Evolutionary conservation across 129 eudicot genomes (phyloP).

Genomic region (Pulicaria dysenterica): DNA sequence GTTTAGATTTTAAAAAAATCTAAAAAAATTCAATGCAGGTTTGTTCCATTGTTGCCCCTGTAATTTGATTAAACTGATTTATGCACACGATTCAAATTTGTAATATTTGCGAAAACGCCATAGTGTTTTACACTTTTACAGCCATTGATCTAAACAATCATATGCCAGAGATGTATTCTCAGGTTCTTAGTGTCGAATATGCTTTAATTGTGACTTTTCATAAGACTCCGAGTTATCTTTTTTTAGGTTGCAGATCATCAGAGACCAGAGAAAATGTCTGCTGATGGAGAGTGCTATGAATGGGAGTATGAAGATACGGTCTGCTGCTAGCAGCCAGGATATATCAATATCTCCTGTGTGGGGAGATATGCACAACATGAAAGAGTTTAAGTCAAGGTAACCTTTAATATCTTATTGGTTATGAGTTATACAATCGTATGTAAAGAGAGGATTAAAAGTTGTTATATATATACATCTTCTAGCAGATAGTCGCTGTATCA

Average conservation of each 20-base stretch:
- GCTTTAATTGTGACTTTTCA: neutral
- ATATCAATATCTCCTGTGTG: conserved; percentile 10
- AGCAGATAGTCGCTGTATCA: conserved; percentile 2
- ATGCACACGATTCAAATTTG: neutral
- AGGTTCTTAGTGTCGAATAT: neutral
- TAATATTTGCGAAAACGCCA: neutral
- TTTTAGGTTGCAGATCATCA: neutral
- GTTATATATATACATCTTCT: conserved; percentile 2
- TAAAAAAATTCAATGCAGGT: neutral
- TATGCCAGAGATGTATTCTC: neutral
- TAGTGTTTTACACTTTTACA: no score
- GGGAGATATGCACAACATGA: neutral
- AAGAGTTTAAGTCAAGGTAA: conserved; percentile 5
- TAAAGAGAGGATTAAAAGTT: conserved; percentile 1
- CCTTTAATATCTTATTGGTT: conserved; percentile 9
- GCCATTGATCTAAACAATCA: no score
- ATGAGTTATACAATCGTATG: neutral
- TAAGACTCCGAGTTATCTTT: neutral
- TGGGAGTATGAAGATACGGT: neutral
- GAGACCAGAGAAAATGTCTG: conserved; percentile 2
- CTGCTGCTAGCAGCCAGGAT: neutral
- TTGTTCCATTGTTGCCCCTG: neutral
- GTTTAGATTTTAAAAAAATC: no score
- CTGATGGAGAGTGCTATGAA: neutral
- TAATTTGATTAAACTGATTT: neutral